Evolutionary conservation across 768 basidiomycete species (phyloP), one percentile per base, ranked within the genome.

Genomic region (Galerina marginata): DNA sequence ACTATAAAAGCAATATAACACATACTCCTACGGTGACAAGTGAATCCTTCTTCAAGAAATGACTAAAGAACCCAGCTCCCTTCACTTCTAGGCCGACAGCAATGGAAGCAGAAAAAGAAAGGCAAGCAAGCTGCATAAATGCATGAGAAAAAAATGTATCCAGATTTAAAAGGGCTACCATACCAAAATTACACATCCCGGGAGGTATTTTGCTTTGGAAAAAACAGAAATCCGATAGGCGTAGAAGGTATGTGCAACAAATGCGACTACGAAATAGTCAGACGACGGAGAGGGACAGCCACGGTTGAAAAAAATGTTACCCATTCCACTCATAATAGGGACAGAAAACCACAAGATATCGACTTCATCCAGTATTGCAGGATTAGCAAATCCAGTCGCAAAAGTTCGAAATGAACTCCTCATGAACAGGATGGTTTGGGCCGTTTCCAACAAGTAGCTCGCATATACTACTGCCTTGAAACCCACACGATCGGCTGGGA

Each of bases 401-500:
- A 70, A 71, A 36, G 58, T 53, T 45, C 53, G 53, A 58, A 67
- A 70, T 4, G 57, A 57, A 42, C 65, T 67, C 48, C 60, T 62
- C 2, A 62, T 63, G 23, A 65, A 58, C 4, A 70, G 12, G 26
- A 70, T 56, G 5, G 67, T 65, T 33, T 70, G 65, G 1, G 57
- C 39, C 0, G 59, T 50, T 37, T 67, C 67, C 3, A 70, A 44
- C 4, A 63, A 15, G 36, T 59, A 68, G 0, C 61, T 54, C 10
- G 40, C 58, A 36, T 67, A 66, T 12, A 70, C 59, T 2, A 64
- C 37, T 26, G 56, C 20, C 37, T 68, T 68, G 40, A 50, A 53
- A 6, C 45, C 40, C 2, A 38, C 33, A 7, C 58, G 46, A 45
- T 70, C 69, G 23, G 62, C 65, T 1, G 67, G 67, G 46, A 70